Base-by-base conservation (phyloP, 2,329 filamentous ascomycete species). In the Sporothrix luriei region DNA sequence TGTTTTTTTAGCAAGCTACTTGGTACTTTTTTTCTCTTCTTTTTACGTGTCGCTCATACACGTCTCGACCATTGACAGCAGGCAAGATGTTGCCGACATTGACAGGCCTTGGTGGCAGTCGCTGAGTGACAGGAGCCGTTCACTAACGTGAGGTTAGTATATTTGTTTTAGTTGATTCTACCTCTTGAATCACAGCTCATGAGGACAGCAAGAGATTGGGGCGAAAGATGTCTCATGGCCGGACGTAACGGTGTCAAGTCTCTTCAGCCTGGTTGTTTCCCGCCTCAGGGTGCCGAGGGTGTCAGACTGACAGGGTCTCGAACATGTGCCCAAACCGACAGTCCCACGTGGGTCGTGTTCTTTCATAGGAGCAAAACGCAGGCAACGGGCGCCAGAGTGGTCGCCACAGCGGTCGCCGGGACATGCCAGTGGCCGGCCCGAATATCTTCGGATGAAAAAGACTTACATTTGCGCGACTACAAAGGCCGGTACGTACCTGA, bases 71-170 rank as follows among this genome's bases (percentile, higher is more conserved):
- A 40, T 40, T 46, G 16, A 43, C 19, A 48, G 55, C 24, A 57
- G 65, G 51, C 24, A 57, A 33, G 51, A 67, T 67, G 65, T 33
- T 48, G 65, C 65, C 65, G 51, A 67, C 10, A 46, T 33, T 33
- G 33, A 33, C 33, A 33, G 33, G 33, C 33, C 33, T 7, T 33
- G 9, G 33, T 33, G 33, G 33, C 7, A 33, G 57, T 46, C 33
- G 7, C 9, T 33, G 33, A 9, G 9, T 33, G 33, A 33, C 33
- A 9, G 33, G 33, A 33, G 33, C 33, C 33, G 33, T 33, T 33
- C 33, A 33, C 33, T 33, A 33, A 33, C 9, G 33, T 33, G 33
- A 33, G 9, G 33, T 33, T 7, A 33, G 4, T 33, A n/a, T 6
- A 5, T 33, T 9, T 33, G 1, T 33, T 6, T 33, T 33, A 9